Evolutionary conservation across 176 grass and related monocot species (phyloP).

Genomic region (Urochloa ruziziensis): DNA sequence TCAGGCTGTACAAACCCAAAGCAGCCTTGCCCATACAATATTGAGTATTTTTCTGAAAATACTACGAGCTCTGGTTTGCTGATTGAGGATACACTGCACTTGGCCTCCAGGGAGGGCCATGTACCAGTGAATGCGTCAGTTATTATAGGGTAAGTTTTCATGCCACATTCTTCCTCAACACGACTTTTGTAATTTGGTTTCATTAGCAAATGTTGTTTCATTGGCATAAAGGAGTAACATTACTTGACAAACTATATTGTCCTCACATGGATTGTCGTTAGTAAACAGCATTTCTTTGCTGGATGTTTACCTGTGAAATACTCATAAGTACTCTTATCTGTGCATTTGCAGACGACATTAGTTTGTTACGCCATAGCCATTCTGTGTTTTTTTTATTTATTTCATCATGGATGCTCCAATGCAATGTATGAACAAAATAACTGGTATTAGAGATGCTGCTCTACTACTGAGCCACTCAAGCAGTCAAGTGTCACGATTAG

Average conservation of each 20-base stretch:
- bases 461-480: neutral
- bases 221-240: neutral
- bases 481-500: neutral
- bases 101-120: slow-evolving; percentile 60
- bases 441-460: neutral
- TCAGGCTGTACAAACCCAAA: slow-evolving; percentile 70
- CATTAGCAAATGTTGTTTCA: neutral
- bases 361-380: neutral
- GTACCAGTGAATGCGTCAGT: slow-evolving; percentile 77
- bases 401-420: neutral
- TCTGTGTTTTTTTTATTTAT: neutral
- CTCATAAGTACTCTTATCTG: neutral
- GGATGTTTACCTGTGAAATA: neutral
- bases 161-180: neutral
- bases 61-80: slow-evolving; percentile 94
- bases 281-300: neutral
- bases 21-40: slow-evolving; percentile 84
- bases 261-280: neutral
- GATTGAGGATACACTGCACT: slow-evolving; percentile 76
- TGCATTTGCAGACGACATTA: slow-evolving; percentile 1
- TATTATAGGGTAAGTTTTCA: slow-evolving; percentile 69
- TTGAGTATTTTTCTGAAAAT: slow-evolving; percentile 81
- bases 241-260: neutral
- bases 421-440: neutral
- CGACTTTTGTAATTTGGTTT: neutral